Evolutionary conservation across 2,329 filamentous ascomycete species (phyloP).

Genomic region (Aspergillus hortae): DNA sequence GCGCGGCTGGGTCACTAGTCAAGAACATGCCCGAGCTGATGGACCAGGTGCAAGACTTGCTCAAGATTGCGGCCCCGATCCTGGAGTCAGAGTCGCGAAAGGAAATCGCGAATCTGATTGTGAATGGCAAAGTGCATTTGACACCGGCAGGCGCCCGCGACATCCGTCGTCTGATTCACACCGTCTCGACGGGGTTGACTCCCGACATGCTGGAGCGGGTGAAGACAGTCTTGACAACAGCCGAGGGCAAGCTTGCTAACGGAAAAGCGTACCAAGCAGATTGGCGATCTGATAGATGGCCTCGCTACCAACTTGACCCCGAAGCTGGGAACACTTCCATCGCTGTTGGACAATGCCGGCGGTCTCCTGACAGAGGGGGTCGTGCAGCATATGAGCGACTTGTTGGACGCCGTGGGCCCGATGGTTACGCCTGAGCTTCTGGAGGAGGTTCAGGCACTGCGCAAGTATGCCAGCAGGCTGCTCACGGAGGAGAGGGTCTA

Average conservation of each 20-base stretch:
- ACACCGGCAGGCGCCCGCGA: background rate
- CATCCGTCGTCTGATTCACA: background rate
- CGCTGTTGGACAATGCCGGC: background rate
- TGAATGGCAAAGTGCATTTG: background rate
- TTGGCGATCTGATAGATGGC: background rate
- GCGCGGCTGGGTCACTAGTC: background rate
- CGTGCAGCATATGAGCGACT: background rate
- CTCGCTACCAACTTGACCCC: background rate
- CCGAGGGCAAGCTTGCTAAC: background rate
- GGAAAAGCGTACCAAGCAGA: background rate
- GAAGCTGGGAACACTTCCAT: background rate
- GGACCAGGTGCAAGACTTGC: background rate
- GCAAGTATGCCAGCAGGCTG: background rate
- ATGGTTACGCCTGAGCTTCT: background rate
- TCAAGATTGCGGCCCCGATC: background rate
- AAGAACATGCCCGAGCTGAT: background rate
- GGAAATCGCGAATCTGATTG: background rate
- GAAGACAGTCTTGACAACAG: background rate
- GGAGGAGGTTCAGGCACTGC: background rate
- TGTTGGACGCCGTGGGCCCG: background rate
- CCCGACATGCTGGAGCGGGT: background rate
- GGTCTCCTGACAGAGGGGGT: background rate
- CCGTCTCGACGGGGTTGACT: background rate
- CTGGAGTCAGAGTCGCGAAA: background rate
- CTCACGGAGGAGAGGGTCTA: background rate